These are phyloP conservation scores for Microstegium vimineum DNA, from an alignment of 176 grass and related monocot species.

Conservation along the genomic window DNA sequence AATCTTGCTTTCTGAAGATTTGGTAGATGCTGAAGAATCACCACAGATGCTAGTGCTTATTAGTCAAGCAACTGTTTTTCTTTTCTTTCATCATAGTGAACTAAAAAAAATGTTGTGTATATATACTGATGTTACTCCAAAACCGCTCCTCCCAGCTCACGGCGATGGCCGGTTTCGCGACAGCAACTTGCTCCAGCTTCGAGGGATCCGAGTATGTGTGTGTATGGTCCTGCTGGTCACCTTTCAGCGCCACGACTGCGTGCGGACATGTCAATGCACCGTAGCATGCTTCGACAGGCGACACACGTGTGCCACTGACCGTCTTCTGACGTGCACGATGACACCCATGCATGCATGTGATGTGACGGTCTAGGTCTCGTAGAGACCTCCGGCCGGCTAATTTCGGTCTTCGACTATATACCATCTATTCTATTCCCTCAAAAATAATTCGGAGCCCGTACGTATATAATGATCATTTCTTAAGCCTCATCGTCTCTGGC, in stretches of 20 bases:
- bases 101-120: not conserved
- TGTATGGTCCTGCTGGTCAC: not conserved
- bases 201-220: not conserved
- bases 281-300: not conserved
- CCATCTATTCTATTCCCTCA: too few species aligned
- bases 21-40: not conserved
- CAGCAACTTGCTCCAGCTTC: not conserved
- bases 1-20: not conserved
- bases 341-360: not conserved
- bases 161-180: not conserved
- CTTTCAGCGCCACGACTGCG: conserved; percentile 19
- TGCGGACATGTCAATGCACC: not conserved
- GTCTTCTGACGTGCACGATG: not conserved
- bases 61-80: not conserved
- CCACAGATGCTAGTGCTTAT: not conserved
- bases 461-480: too few species aligned
- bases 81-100: not conserved
- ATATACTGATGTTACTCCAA: not conserved
- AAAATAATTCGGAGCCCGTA: too few species aligned
- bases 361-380: not conserved
- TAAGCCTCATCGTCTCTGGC: too few species aligned
- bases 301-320: not conserved
- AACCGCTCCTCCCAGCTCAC: not conserved
- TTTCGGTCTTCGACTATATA: too few species aligned
- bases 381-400: not conserved